Conservation (phyloP, 1,284 basidiomycete genomes). For the Entoloma clypeatum region DNA sequence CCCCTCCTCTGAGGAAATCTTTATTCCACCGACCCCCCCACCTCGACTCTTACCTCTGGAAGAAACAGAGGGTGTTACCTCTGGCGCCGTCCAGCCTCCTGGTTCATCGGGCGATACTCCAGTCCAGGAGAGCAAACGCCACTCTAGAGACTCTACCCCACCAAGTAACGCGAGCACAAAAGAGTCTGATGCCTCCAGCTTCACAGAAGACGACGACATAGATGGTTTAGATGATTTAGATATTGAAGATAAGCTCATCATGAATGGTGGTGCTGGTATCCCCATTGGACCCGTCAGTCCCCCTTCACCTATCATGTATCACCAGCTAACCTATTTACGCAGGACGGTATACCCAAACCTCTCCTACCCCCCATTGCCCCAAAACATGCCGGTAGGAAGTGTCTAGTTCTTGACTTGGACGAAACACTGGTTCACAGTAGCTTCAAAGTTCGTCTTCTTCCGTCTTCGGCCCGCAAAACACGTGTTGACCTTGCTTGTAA, state of each 20-base stretch:
- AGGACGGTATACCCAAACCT: conserved; percentile 85
- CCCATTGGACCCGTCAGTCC: conserved; percentile 47
- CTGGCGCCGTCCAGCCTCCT: conserved; percentile 53
- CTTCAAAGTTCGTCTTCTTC: conserved; percentile 65
- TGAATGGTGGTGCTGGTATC: conserved; percentile 49
- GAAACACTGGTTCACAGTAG: conserved; percentile 94
- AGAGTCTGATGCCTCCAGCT: conserved; percentile 45
- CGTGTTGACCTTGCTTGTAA: conserved; percentile 17
- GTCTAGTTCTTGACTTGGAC: conserved; percentile 91
- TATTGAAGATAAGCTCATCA: conserved; percentile 46
- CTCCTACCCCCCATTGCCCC: conserved; percentile 75
- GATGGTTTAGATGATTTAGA: conserved; percentile 42
- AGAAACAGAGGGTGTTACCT: conserved; percentile 53
- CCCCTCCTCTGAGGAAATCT: conserved; percentile 33
- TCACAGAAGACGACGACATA: conserved; percentile 45
- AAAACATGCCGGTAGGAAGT: conserved; percentile 82
- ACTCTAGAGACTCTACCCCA: conserved; percentile 27
- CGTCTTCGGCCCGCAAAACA: conserved; percentile 7
- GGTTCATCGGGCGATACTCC: conserved; percentile 48
- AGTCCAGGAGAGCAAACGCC: conserved; percentile 25
- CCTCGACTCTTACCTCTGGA: conserved; percentile 47
- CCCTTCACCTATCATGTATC: conserved; percentile 1
- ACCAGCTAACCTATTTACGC: conserved; percentile 1
- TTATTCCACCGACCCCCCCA: conserved; percentile 55
- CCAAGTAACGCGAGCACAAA: conserved; percentile 34